phyloP scores from a whole-genome alignment of 2,329 filamentous ascomycete genomes.

The Pezicula rhizophila region DNA sequence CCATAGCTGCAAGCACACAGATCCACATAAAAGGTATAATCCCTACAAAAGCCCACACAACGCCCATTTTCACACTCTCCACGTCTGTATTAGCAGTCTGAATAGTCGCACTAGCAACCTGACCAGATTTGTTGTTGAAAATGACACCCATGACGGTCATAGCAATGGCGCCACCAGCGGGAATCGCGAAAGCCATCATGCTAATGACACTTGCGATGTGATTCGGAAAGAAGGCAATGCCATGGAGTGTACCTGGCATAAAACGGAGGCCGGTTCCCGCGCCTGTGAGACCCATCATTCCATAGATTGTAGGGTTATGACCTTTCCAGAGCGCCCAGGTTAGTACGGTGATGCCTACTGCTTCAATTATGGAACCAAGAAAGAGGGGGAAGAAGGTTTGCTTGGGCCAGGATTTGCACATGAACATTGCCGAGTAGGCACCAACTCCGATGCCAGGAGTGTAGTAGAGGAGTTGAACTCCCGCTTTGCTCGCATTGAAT shows the following conservation, averaged over 20 bases:
- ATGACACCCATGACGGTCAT: slow-evolving; percentile 62
- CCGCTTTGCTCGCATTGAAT: slow-evolving; percentile 42
- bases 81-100: slow-evolving; percentile 31
- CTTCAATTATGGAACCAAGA: slow-evolving; percentile 48
- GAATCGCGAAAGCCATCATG: slow-evolving; percentile 51
- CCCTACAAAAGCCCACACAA: slow-evolving; percentile 58
- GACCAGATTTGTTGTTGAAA: slow-evolving; percentile 50
- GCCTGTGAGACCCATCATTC: slow-evolving; percentile 59
- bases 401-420: slow-evolving; percentile 54
- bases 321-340: slow-evolving; percentile 48
- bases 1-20: slow-evolving; percentile 33
- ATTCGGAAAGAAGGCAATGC: slow-evolving; percentile 52
- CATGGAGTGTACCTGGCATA: slow-evolving; percentile 55
- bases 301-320: slow-evolving; percentile 47
- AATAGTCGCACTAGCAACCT: slow-evolving; percentile 28
- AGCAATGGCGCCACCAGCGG: slow-evolving; percentile 57
- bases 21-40: slow-evolving; percentile 51
- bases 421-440: slow-evolving; percentile 47
- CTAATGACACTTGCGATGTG: slow-evolving; percentile 52
- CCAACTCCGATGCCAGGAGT: slow-evolving; percentile 55
- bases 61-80: slow-evolving; percentile 43
- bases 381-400: slow-evolving; percentile 55
- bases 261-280: slow-evolving; percentile 55
- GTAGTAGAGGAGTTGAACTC: slow-evolving; percentile 54
- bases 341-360: slow-evolving; percentile 49